Evolutionary conservation across 1,284 basidiomycete species (phyloP), one percentile per base, ranked within the genome.

Genomic region (Chalciporus sp.): DNA sequence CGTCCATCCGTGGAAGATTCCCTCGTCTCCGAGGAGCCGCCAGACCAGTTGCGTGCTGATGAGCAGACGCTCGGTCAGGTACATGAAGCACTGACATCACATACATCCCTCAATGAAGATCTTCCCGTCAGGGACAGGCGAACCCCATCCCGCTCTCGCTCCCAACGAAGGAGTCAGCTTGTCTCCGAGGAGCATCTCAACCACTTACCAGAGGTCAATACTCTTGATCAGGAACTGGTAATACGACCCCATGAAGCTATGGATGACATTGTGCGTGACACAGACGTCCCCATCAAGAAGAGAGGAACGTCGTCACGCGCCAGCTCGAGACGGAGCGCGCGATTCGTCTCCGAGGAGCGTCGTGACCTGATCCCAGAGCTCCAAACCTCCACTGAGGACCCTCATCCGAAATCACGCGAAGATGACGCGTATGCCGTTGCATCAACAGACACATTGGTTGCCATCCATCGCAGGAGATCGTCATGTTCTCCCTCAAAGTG

Each of bases 11-110:
- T 37, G 29, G 51, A 56, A 14, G 46, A 28, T 20, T 58, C 66
- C 14, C 26, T 55, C 19, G 50, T 68, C n/a, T 68, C 69, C 67
- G 61, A 65, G 57, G 68, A 72, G 51, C 67, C 63, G 27, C 41
- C 66, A 20, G 23, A 58, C 20, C 58, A 50, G 7, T 42, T 72
- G 9, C 63, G 57, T 7, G 48, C 43, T 4, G 52, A 64, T 37
- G 50, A 68, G 4, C 51, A 52, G 20, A 58, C 55, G 5, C 61
- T 68, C 46, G 49, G 16, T 29, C 53, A 46, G 12, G 47, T 14
- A 1, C 42, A 51, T 31, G 51, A 52, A 12, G n/a, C 37, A 33
- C 28, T 52, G 20, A 10, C 52, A 37, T 16, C 50, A 55, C 37
- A 23, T 23, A 23, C 3, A 2, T 23, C 23, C 23, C 23, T 11